Base-by-base conservation (phyloP, 2,329 filamentous ascomycete genomes). In the Macrophomina pseudophaseolina region DNA sequence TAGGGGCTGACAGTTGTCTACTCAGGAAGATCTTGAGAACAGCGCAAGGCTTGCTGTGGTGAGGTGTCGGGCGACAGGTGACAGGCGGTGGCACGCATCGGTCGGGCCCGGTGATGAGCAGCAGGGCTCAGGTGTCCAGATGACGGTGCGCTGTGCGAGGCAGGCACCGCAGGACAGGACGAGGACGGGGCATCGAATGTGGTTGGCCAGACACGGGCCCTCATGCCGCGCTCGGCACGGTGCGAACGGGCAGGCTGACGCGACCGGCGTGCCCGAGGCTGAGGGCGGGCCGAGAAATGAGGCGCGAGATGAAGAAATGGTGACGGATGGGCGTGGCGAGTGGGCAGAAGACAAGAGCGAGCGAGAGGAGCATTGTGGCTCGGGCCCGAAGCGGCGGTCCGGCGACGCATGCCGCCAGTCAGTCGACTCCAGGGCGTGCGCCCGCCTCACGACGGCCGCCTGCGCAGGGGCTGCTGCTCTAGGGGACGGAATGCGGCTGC, bases 271-370 rank as follows among this genome's bases (percentile, higher is more conserved):
- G 49, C 42, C 42, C 42, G 42, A 44, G 11, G 42, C 11, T 44
- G 51, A 30, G 44, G 40, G n/a, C 44, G 42, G 58, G 32, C 58
- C 58, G 58, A 62, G 58, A 33, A 59, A 40, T 60, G 56, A 46
- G 56, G 56, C 56, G 42, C 12, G 42, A 14, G 58, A 62, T 62
- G 58, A 62, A 62, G 44, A 49, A 49, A 62, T 49, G 32, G 58
- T 62, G 58, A 62, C 58, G 44, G 58, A 38, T 33, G 18, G 16
- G 23, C 40, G 40, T 14, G 42, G 56, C 56, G 3, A 9, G 44
- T 51, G 58, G n/a, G 16, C 12, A 44, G 42, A 14, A n/a, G 42
- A 38, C 35, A n/a, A 30, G 28, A 28, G 49, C 32, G 30, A 14
- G 49, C 23, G 23, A 16, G 30, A 14, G 51, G 16, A 18, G 44